A percentile compares a stretch with the other conserved stretches of the same genome.
Evolutionary conservation across 129 eudicot genomes (phyloP).

Genomic region (Helianthus annuus): HanXRQr2.0-SUNRISE NC_035439.2:134394797-134395296

Average conservation of each 20-base stretch:
- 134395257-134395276: slow-evolving; percentile 23
- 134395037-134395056: slow-evolving; percentile 58
- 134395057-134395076: slow-evolving; percentile 48
- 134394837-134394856: slow-evolving; percentile 74
- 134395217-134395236: too few species aligned
- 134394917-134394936: slow-evolving; percentile 90
- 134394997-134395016: slow-evolving; percentile 68
- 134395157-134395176: slow-evolving; percentile 58
- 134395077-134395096: slow-evolving; percentile 68
- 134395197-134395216: neutral
- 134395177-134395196: slow-evolving; percentile 64
- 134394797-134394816: slow-evolving; percentile 94
- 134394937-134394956: slow-evolving; percentile 69
- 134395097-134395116: slow-evolving; percentile 66
- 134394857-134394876: slow-evolving; percentile 64
- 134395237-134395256: slow-evolving; percentile 12
- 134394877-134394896: slow-evolving; percentile 83
- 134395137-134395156: slow-evolving; percentile 72
- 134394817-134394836: slow-evolving; percentile 83
- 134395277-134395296: slow-evolving; percentile 3
- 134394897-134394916: slow-evolving; percentile 74
- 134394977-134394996: slow-evolving; percentile 49
- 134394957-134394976: slow-evolving; percentile 65
- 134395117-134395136: slow-evolving; percentile 64
- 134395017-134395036: slow-evolving; percentile 49